Evolutionary conservation across 192 early-diverging fungal species (phyloP).

Genomic region (Backusella luteola): DNA sequence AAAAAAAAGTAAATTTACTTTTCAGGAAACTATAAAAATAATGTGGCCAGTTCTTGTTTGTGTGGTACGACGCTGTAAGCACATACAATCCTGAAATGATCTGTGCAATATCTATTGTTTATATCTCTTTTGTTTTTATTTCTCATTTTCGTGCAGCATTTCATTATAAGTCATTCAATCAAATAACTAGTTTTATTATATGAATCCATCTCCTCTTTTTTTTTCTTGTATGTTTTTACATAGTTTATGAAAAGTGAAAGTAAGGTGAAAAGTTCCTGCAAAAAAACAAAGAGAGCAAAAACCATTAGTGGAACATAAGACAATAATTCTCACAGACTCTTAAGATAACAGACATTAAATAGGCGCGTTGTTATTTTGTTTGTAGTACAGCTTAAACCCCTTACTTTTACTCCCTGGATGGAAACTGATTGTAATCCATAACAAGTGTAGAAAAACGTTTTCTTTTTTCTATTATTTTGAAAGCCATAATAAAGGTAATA

Average conservation of each 20-base stretch:
- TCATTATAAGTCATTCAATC: background rate
- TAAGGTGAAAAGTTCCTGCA: background rate
- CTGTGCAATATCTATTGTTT: conserved; percentile 1
- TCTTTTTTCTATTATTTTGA: background rate
- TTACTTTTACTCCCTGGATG: background rate
- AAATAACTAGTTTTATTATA: background rate
- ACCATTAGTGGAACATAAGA: background rate
- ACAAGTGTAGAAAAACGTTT: background rate
- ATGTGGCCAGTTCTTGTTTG: background rate
- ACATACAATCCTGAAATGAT: background rate
- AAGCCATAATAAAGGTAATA: background rate
- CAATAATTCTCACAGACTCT: background rate
- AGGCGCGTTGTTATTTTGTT: background rate
- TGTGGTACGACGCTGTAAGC: background rate
- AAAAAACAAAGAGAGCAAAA: background rate
- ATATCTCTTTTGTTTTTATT: background rate
- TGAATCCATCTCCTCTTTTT: background rate
- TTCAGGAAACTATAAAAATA: background rate
- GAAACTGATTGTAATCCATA: background rate
- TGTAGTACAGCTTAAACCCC: background rate
- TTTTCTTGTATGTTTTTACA: background rate
- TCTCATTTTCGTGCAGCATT: background rate
- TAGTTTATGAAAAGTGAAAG: background rate
- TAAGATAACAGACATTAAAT: background rate
- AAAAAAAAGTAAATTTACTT: background rate